A percentile compares a stretch with the other conserved stretches of the same genome.
These are phyloP conservation scores for Barnettozyma wickerhamii DNA, from an alignment of 805 yeast genomes.

Conservation along the genomic window DNA sequence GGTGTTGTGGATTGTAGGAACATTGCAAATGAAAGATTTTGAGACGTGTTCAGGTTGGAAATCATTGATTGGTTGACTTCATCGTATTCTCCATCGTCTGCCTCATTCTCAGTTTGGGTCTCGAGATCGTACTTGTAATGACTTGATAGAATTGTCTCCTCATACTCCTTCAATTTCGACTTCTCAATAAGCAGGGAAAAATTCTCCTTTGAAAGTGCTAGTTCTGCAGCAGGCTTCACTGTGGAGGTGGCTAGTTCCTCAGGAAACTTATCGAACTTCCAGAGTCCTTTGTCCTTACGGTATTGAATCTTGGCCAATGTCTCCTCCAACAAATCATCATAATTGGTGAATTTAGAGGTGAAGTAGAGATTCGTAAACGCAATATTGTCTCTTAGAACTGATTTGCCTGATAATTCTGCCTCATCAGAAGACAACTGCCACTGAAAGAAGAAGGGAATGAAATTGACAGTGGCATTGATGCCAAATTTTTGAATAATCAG, in stretches of 20 bases:
- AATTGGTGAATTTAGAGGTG: conserved; percentile 10
- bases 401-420: background rate
- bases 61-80: conserved; percentile 12
- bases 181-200: conserved; percentile 7
- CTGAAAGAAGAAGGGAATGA: conserved; percentile 40
- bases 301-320: conserved; percentile 19
- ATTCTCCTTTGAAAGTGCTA: conserved; percentile 9
- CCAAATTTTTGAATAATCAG: conserved; percentile 35
- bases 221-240: conserved; percentile 5
- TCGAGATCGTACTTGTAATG: conserved; percentile 20
- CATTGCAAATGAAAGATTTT: conserved; percentile 16
- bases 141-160: conserved; percentile 16
- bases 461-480: conserved; percentile 41
- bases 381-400: conserved; percentile 19
- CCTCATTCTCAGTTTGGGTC: background rate
- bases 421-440: conserved; percentile 31
- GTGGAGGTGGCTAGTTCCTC: background rate
- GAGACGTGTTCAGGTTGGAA: conserved; percentile 13
- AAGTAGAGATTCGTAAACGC: conserved; percentile 15
- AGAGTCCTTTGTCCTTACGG: conserved; percentile 14
- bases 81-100: conserved; percentile 4
- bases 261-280: conserved; percentile 18
- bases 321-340: conserved; percentile 11
- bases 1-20: conserved; percentile 13
- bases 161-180: conserved; percentile 9